Evolutionary conservation across 1,139 yeast genomes (phyloP).

Genomic region (Yamadazyma sp.): DNA sequence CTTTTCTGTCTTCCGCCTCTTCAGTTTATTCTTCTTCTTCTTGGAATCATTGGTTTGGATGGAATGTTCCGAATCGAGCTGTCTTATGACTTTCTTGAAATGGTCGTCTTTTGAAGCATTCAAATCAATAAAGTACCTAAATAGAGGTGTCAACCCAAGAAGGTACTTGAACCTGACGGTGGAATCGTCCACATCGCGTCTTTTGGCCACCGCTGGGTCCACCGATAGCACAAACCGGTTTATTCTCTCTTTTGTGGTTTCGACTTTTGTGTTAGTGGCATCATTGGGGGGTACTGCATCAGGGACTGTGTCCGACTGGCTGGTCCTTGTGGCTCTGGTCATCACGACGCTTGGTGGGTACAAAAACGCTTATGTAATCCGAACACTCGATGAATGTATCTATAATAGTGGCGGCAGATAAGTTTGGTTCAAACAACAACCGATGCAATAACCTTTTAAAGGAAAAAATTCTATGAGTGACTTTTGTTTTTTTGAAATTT

Average conservation of each 20-base stretch:
- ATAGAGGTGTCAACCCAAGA: conserved; percentile 78
- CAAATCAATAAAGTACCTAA: conserved; percentile 83
- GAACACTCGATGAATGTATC: too few relatives aligned
- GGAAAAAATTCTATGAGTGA: not conserved
- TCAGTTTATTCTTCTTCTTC: conserved; percentile 16
- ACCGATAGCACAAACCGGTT: conserved; percentile 48
- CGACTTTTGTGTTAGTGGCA: not conserved
- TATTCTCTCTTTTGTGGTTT: conserved; percentile 37
- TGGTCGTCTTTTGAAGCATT: conserved; percentile 74
- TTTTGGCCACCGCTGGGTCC: conserved; percentile 55
- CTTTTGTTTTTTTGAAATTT: conserved; percentile 1
- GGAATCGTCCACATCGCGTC: conserved; percentile 66
- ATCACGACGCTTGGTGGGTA: not conserved
- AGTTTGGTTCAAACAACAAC: too few relatives aligned
- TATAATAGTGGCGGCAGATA: too few relatives aligned
- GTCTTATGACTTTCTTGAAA: conserved; percentile 51
- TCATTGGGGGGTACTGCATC: not conserved
- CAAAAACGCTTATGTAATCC: too few relatives aligned
- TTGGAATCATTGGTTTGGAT: conserved; percentile 21
- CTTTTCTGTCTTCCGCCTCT: conserved; percentile 72
- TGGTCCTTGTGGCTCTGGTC: conserved; percentile 5
- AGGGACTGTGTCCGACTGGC: not conserved
- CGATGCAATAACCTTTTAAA: not conserved
- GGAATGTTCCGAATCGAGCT: conserved; percentile 39
- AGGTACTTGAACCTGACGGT: conserved; percentile 79